Base-by-base conservation (phyloP, 2,329 filamentous ascomycete genomes). In the Zymoseptoria tritici region DNA sequence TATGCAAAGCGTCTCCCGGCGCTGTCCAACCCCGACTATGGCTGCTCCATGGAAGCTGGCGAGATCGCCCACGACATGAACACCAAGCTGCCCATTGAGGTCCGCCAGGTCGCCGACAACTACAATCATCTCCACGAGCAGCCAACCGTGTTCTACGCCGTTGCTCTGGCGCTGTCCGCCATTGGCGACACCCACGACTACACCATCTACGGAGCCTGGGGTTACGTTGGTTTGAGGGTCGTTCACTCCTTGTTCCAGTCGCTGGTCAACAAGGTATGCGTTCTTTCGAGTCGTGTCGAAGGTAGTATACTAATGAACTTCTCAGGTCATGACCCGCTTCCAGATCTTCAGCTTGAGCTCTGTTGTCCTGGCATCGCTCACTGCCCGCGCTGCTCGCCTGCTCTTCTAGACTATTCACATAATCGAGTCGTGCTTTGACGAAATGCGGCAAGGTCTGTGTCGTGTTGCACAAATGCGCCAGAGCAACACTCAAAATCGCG, bases 51-150 rank as follows among this genome's bases (percentile, higher is more conserved):
- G 4, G 29, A 59, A 19, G 49, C 63, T 1, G 51, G 53, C 16
- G 54, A 60, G 26, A 51, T 57, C 54, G 31, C 29, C 29, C 5
- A 49, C 9, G 64, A 68, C 4, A 9, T 66, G 22, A 59, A 67
- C 26, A 59, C 57, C 26, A 63, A 65, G 19, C 29, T 65, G 16
- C 63, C 63, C 1, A 54, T 57, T 9, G 13, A 49, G 2, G 61
- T 63, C 49, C 55, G 57, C n/a, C 55, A 59, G 36, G 72, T 73
- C 56, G 72, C 71, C 20, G 74, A 77, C 62, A 77, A 77, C 60
- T 77, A 70, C 66, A 75, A 75, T 59, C 70, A 78, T 57, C 67
- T 77, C 49, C 66, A 73, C 57, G 74, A 78, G 64, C 74, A 53
- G 51, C 75, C 75, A 9, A 75, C 73, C 2, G 68, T 74, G 49